These are phyloP conservation scores for Cryptococcus deneoformans DNA, from an alignment of 1,284 basidiomycete species.

Conservation along the genomic window DNA sequence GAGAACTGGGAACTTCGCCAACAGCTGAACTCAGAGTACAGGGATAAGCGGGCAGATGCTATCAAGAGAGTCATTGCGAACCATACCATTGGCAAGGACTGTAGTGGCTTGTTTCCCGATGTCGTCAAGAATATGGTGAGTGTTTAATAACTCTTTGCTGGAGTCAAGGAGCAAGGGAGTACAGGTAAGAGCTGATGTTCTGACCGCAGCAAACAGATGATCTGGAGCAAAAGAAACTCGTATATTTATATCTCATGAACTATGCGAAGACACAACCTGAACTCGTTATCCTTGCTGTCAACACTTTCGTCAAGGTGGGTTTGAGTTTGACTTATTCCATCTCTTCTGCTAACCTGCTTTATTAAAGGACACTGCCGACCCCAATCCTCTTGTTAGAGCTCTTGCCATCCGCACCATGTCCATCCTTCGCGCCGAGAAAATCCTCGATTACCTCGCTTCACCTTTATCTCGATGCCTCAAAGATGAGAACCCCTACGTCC, in stretches of 20 bases:
- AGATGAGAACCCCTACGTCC: conserved; percentile 96
- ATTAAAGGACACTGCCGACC: conserved; percentile 84
- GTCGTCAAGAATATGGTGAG: conserved; percentile 94
- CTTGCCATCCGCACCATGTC: conserved; percentile 98
- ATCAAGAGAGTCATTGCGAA: conserved; percentile 96
- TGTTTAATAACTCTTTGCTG: neutral
- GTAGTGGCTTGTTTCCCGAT: conserved; percentile 93
- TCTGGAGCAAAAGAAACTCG: conserved; percentile 59
- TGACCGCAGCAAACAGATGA: conserved; percentile 51
- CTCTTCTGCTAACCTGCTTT: neutral
- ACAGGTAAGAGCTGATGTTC: conserved; percentile 2
- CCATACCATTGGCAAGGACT: conserved; percentile 96
- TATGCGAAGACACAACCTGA: conserved; percentile 99
- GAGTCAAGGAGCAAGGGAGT: too few species aligned
- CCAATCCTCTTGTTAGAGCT: conserved; percentile 93
- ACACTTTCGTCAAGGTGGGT: conserved; percentile 82
- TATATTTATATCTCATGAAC: conserved; percentile 98
- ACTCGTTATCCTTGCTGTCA: conserved; percentile 94
- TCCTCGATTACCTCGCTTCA: conserved; percentile 95
- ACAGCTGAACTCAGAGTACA: conserved; percentile 94
- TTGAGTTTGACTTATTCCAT: neutral
- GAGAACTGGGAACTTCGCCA: conserved; percentile 94
- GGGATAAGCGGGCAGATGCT: conserved; percentile 94
- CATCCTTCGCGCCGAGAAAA: conserved; percentile 94
- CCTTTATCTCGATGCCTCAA: conserved; percentile 85